Evolutionary conservation across 176 grass and related monocot genomes (phyloP).

Genomic region (Oryza meyeriana): DNA sequence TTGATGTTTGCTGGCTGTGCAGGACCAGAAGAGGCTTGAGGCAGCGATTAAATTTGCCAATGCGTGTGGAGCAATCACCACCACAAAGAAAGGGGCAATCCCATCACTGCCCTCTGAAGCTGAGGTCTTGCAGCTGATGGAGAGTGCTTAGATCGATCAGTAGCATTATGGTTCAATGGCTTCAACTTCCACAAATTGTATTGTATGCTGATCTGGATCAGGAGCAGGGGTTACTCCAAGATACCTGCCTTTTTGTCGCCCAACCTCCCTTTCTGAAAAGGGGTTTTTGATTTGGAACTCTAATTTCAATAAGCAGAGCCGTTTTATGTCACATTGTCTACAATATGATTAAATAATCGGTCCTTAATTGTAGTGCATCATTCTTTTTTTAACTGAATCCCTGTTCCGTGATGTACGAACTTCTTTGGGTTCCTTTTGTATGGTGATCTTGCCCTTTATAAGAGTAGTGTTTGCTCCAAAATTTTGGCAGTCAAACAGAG

Average conservation of each 20-base stretch:
- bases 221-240: constrained; percentile 33
- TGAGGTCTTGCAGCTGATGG: constrained; percentile 57
- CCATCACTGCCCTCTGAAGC: constrained; percentile 62
- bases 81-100: constrained; percentile 89
- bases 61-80: constrained; percentile 74
- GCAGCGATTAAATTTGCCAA: constrained; percentile 70
- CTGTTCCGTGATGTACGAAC: background rate
- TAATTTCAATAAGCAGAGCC: constrained; percentile 46
- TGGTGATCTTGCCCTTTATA: background rate
- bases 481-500: background rate
- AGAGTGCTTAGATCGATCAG: constrained; percentile 40
- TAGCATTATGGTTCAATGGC: constrained; percentile 15
- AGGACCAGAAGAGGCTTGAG: constrained; percentile 80
- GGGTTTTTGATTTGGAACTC: constrained; percentile 38
- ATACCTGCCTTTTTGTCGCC: constrained; percentile 26
- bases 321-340: background rate
- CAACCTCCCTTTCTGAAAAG: constrained; percentile 18
- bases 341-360: constrained; percentile 28
- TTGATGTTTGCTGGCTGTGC: constrained; percentile 9
- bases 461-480: background rate
- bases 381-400: background rate
- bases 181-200: constrained; percentile 36
- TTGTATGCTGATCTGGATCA: constrained; percentile 44
- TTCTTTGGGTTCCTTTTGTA: background rate
- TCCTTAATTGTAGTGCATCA: constrained; percentile 22